These are phyloP conservation scores for Entoloma clypeatum DNA, from an alignment of 1,284 basidiomycete genomes.

Conservation along the genomic window DNA sequence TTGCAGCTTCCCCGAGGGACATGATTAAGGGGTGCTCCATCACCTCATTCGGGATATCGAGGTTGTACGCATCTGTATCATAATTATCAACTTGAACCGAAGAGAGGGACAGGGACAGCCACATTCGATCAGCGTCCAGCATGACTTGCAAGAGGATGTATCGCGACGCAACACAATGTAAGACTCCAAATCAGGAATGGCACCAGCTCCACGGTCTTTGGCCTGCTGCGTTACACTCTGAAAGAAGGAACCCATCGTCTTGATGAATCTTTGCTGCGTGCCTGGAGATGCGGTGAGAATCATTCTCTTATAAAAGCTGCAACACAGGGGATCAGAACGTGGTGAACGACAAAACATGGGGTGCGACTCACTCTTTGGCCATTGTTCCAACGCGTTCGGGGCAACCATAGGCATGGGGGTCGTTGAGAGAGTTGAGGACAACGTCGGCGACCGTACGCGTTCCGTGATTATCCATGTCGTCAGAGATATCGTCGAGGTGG, in stretches of 20 bases:
- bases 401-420: slow-evolving; percentile 40
- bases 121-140: slow-evolving; percentile 52
- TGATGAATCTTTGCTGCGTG: slow-evolving; percentile 51
- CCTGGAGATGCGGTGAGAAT: slow-evolving; percentile 46
- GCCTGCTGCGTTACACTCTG: slow-evolving; percentile 58
- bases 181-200: slow-evolving; percentile 56
- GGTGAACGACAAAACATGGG: slow-evolving; percentile 15
- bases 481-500: slow-evolving; percentile 59
- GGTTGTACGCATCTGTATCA: slow-evolving; percentile 48
- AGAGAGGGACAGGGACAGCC: slow-evolving; percentile 17
- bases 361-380: slow-evolving; percentile 49
- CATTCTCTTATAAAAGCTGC: slow-evolving; percentile 49
- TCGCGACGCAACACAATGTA: slow-evolving; percentile 58
- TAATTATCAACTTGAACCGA: slow-evolving; percentile 13
- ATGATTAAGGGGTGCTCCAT: slow-evolving; percentile 52
- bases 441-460: slow-evolving; percentile 45
- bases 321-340: slow-evolving; percentile 9
- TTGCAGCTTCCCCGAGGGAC: slow-evolving; percentile 50
- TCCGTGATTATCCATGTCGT: slow-evolving; percentile 54
- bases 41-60: slow-evolving; percentile 59
- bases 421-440: slow-evolving; percentile 53
- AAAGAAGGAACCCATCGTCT: slow-evolving; percentile 58
- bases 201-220: slow-evolving; percentile 43
- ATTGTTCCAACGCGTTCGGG: slow-evolving; percentile 43
- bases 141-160: slow-evolving; percentile 52